A percentile compares a stretch with the other conserved stretches of the same genome.
Conservation (phyloP, 148 eudicot genomes). For the Silene uniflora region DNA sequence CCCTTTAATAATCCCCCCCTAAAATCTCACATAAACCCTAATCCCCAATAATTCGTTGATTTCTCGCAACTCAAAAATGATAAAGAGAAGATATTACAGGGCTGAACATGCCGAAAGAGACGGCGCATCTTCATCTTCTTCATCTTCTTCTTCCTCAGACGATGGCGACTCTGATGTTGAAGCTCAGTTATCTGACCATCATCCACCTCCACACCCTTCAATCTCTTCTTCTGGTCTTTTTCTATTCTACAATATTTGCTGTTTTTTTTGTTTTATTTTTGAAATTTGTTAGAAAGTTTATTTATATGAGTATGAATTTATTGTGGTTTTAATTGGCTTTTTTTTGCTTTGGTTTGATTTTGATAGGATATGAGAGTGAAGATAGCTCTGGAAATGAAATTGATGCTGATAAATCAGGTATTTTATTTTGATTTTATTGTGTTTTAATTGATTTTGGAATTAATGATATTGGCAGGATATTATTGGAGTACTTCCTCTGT, state of each 20-base stretch:
- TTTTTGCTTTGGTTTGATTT: slow-evolving; percentile 2
- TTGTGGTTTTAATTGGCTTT: neutral
- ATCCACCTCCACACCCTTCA: no score
- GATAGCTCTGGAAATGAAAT: slow-evolving; percentile 70
- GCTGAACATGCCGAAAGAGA: slow-evolving; percentile 60
- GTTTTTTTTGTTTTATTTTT: no score
- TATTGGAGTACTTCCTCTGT: neutral
- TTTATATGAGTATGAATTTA: neutral
- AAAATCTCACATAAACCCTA: slow-evolving; percentile 33
- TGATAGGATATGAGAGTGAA: slow-evolving; percentile 75
- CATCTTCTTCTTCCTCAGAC: slow-evolving; percentile 59
- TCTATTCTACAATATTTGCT: neutral
- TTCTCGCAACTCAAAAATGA: slow-evolving; percentile 37
- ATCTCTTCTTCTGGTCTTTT: slow-evolving; percentile 48
- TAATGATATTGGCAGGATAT: neutral
- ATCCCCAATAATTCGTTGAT: neutral
- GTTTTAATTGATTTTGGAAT: neutral
- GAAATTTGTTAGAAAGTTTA: neutral
- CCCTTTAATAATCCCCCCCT: neutral
- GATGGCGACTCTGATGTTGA: no score
- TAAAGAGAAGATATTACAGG: slow-evolving; percentile 77
- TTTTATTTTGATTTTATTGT: neutral
- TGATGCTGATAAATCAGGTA: slow-evolving; percentile 64
- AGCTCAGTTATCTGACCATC: no score
- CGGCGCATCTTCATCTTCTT: slow-evolving; percentile 42